phyloP scores from a whole-genome alignment of 2,329 filamentous ascomycete species.

The Colletotrichum cereale region DNA sequence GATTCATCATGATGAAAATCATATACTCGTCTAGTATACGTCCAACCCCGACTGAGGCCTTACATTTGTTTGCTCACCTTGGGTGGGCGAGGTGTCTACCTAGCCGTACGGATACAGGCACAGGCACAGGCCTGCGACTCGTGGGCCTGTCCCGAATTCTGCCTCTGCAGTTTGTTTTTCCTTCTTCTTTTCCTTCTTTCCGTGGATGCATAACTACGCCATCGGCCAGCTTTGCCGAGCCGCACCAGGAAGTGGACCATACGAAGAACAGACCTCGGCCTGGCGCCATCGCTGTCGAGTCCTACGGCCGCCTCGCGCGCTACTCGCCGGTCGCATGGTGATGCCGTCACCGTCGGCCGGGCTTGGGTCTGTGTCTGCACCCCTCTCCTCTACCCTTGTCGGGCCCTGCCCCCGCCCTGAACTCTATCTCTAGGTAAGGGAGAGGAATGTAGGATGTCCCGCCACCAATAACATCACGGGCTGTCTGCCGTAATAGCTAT shows the following conservation, averaged over 20 bases:
- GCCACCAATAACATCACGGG: no score
- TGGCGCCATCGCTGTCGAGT: conserved; percentile 16
- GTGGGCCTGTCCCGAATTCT: background rate
- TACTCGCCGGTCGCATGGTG: conserved; percentile 25
- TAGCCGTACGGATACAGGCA: background rate
- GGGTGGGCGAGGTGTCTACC: background rate
- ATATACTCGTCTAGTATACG: background rate
- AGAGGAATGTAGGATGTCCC: background rate
- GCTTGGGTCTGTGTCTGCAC: conserved; percentile 6
- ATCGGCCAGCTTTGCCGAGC: conserved; percentile 28
- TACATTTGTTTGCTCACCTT: background rate
- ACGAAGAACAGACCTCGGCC: conserved; percentile 12
- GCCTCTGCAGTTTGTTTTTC: no score
- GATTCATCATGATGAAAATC: background rate
- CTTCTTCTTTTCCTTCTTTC: background rate
- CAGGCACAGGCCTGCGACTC: background rate
- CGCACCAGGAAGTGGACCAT: conserved; percentile 6
- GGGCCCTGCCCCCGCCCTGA: background rate
- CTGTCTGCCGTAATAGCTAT: background rate
- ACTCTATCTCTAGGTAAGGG: background rate
- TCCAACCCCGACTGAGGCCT: background rate
- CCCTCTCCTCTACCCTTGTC: background rate
- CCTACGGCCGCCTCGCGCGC: conserved; percentile 22
- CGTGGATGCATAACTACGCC: conserved; percentile 26
- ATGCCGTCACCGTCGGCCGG: conserved; percentile 35